phyloP scores from a whole-genome alignment of 306 rosid species.

The Cucumis sativus region DNA sequence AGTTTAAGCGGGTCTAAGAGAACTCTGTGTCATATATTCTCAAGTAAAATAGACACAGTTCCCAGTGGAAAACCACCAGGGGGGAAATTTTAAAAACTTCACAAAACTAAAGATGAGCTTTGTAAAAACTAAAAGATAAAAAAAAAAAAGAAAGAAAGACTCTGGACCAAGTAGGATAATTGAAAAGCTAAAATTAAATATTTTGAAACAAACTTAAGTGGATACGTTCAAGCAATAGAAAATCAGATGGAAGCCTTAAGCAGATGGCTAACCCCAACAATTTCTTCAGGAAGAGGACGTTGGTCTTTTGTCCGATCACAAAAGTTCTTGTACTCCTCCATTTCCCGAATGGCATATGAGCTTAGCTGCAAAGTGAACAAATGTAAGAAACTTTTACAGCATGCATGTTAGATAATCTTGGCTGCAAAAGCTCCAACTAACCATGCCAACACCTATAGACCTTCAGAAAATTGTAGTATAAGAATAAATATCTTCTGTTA shows the following conservation, averaged over 20 bases:
- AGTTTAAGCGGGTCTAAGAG: not conserved
- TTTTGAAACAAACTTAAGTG: not conserved
- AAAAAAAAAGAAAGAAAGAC: no score
- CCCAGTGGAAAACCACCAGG: no score
- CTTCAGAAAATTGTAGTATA: not conserved
- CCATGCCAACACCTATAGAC: not conserved
- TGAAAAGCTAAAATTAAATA: not conserved
- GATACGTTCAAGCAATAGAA: not conserved
- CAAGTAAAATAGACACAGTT: not conserved
- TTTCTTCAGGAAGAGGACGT: constrained; percentile 93
- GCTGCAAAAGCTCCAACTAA: not conserved
- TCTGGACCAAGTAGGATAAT: not conserved
- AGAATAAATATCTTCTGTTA: not conserved
- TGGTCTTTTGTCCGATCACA: constrained; percentile 94
- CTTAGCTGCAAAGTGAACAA: constrained; percentile 38
- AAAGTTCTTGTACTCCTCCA: constrained; percentile 88
- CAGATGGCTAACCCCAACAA: constrained; percentile 49
- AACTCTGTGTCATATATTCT: not conserved
- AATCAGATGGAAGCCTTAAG: constrained; percentile 14
- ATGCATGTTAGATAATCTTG: not conserved
- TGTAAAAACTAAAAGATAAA: no score
- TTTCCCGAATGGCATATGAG: constrained; percentile 85
- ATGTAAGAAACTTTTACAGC: not conserved
- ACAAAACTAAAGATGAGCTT: no score
- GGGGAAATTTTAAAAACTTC: no score